Percentiles rank a stretch among this genome's conserved stretches.
Conservation (phyloP, 169 alveolate genomes). For the Plasmodium falciparum region DNA sequence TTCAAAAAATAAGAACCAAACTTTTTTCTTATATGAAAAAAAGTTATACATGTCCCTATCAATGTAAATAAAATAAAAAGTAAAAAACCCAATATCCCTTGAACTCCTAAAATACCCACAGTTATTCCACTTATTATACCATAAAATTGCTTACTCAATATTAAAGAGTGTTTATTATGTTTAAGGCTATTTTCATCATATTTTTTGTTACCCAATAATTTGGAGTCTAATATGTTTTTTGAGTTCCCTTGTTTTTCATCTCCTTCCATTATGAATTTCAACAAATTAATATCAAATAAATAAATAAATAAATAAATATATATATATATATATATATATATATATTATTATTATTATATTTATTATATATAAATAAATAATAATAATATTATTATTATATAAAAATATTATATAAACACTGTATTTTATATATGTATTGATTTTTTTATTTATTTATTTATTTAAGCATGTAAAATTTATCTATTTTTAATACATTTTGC, state of each 20-base stretch:
- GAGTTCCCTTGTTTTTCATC: slow-evolving; percentile 20
- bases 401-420: no score
- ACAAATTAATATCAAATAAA: neutral
- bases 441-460: no score
- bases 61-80: slow-evolving; percentile 40
- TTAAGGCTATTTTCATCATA: slow-evolving; percentile 47
- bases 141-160: slow-evolving; percentile 60
- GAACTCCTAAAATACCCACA: slow-evolving; percentile 66
- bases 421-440: no score
- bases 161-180: slow-evolving; percentile 50
- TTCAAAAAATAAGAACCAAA: slow-evolving; percentile 46
- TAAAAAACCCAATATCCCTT: slow-evolving; percentile 60
- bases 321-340: neutral
- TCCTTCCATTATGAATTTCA: slow-evolving; percentile 37
- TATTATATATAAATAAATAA: no score
- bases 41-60: slow-evolving; percentile 62
- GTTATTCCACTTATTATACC: slow-evolving; percentile 75
- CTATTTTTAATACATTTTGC: no score
- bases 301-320: no score
- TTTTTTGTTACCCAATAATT: slow-evolving; percentile 15
- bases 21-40: slow-evolving; percentile 36
- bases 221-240: slow-evolving; percentile 32
- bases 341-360: neutral
- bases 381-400: no score
- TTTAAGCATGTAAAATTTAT: no score